Evolutionary conservation across 306 rosid species (phyloP), one percentile per base, ranked within the genome.

Genomic region (Luffa acutangula): DNA sequence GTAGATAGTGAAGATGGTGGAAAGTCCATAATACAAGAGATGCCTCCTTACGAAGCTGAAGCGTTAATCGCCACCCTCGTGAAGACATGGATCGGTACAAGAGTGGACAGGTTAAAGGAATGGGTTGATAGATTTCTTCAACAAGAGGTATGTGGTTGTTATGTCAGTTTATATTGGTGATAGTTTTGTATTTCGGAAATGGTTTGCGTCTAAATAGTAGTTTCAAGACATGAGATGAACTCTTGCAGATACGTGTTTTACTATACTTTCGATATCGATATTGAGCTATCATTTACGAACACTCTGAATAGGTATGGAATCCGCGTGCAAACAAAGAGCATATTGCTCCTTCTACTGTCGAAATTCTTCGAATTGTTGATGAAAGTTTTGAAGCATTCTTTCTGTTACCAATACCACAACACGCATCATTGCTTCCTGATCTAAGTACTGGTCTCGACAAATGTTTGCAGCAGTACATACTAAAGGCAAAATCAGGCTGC

Each of bases 1-100:
- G 97, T 83, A 43, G 97, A 95, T 58, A 93, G 99, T 76, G 99
- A 95, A 80, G 99, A 95, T 86, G 99, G 99, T 20, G 99, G 99
- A 33, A 95, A 90, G 83, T 92, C 97, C 76, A 83, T 95, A 75
- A 91, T 95, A 71, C 87, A 84, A 86, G 96, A 93, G 94, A 95
- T 95, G 97, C 96, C 93, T 79, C 99, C 99, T 75, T 95, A 87
- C 1, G 99, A 95, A 85, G 93, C 99, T 70, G 99, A 95, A 84
- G 83, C 91, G 69, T 87, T 90, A 31, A 88, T 93, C 75, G 80
- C 88, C 53, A 80, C 78, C 78, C 81, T 95, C 79, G 99, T 88
- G 11, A 91, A 89, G 88, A 85, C 90, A 64, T 95, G 99, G 99
- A 87, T 93, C 85, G 84, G 79, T 67, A 87, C 88, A 78, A 89